Evolutionary conservation across 805 yeast genomes (phyloP).

Genomic region (Schizosaccharomyces pombe): DNA sequence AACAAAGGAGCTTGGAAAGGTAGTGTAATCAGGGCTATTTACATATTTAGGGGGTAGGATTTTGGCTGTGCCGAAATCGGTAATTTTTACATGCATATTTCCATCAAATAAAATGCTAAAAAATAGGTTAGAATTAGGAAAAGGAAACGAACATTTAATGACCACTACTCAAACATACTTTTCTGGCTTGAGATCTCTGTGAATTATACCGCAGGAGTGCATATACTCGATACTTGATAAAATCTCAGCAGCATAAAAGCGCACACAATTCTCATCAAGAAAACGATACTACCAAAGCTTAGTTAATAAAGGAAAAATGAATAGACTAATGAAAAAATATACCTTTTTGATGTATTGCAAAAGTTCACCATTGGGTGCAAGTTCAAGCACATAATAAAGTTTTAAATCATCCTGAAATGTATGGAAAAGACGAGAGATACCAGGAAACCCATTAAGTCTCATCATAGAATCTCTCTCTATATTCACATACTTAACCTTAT

Average conservation of each 20-base stretch:
- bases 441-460: conserved; percentile 77
- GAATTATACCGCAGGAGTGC: conserved; percentile 75
- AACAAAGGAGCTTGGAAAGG: conserved; percentile 32
- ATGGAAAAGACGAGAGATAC: conserved; percentile 72
- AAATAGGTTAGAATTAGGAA: background rate
- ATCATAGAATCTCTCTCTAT: conserved; percentile 82
- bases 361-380: conserved; percentile 87
- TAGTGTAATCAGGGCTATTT: conserved; percentile 1
- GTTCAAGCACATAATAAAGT: conserved; percentile 76
- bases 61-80: conserved; percentile 97
- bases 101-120: conserved; percentile 43
- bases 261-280: conserved; percentile 46
- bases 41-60: conserved; percentile 23
- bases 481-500: conserved; percentile 83
- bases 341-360: conserved; percentile 46
- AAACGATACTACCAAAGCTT: conserved; percentile 15
- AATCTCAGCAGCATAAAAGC: conserved; percentile 64
- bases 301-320: background rate
- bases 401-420: conserved; percentile 85
- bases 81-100: conserved; percentile 70
- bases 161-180: conserved; percentile 21
- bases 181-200: conserved; percentile 87
- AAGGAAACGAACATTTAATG: no score
- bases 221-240: conserved; percentile 74
- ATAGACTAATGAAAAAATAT: background rate